Base-by-base conservation (phyloP, 164 flowering plant genomes). In the Piper betle region DNA sequence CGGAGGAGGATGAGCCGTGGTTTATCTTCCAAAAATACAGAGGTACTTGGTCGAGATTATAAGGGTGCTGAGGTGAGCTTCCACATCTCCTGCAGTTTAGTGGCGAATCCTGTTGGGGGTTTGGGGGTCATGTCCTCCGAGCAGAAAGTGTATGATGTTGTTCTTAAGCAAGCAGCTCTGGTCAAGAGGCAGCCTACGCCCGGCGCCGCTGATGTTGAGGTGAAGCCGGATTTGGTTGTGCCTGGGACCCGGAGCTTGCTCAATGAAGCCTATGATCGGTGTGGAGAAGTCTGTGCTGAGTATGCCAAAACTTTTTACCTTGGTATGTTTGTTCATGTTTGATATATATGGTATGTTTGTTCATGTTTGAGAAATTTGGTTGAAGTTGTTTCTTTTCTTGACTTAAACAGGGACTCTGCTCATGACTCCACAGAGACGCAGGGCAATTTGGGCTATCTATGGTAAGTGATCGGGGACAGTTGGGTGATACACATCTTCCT, bases 251-350 rank as follows among this genome's bases (percentile, higher is more conserved):
- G 72, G 43, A 61, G 75, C 69, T 64, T 88, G 79, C 70, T 88
- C 72, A 73, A 62, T 62, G 88, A 85, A 64, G 89, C 96, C 48
- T 89, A 89, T 74, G 85, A 86, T 63, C 76, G 96, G 1, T 89
- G 96, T 72, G 75, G 94, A 25, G 89, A 89, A 77, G 89, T 89
- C 39, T 89, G 96, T 64, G 94, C 89, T 0, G 93, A 86, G 74
- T 86, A 89, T 78, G 93, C 96, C 37, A 89, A 89, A 73, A 89
- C 94, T 38, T 89, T 89, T 75, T 89, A 86, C 69, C 72, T 89
- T 69, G 96, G 96, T 88, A 60, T 46, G 12, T 10, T 42, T 6
- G 46, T 42, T 11, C 46, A 0, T 11, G 7, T 42, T 42, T 42
- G 7, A 6, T 42, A 6, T 42, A 42, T 25, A 25, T 25, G 33